A percentile compares a stretch with the other conserved stretches of the same genome.
Conservation (phyloP, 2,329 filamentous ascomycete species). For the Penicillium sclerotigenum region DNA sequence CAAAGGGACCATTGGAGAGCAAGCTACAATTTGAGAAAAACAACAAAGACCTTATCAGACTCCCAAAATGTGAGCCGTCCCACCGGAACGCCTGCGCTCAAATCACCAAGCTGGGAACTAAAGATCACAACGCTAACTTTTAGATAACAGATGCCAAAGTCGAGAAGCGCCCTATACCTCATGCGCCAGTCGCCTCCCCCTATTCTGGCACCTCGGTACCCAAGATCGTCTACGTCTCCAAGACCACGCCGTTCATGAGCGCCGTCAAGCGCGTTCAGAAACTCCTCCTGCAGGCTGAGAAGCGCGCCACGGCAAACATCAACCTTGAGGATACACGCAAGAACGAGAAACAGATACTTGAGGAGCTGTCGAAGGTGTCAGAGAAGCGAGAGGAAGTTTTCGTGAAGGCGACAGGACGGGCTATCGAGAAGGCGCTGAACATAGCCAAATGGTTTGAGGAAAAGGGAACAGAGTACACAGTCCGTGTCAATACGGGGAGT, state of each 20-base stretch:
- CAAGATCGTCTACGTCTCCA: slow-evolving; percentile 58
- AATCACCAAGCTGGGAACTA: neutral
- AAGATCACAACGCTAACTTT: slow-evolving; percentile 5
- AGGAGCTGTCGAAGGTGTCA: slow-evolving; percentile 31
- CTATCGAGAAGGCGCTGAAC: slow-evolving; percentile 56
- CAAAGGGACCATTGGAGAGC: slow-evolving; percentile 23
- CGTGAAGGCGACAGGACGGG: slow-evolving; percentile 59
- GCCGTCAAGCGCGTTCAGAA: slow-evolving; percentile 59
- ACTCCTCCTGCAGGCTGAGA: slow-evolving; percentile 52
- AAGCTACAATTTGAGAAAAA: slow-evolving; percentile 40
- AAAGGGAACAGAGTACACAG: slow-evolving; percentile 48
- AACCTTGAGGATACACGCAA: slow-evolving; percentile 33
- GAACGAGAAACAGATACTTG: slow-evolving; percentile 33
- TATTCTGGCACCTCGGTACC: slow-evolving; percentile 48
- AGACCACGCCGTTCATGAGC: slow-evolving; percentile 56
- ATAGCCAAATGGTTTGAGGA: slow-evolving; percentile 57
- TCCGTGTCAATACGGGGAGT: slow-evolving; percentile 55
- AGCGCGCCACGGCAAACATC: slow-evolving; percentile 49
- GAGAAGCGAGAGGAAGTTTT: slow-evolving; percentile 51
- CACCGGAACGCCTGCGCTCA: neutral
- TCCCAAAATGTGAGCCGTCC: slow-evolving; percentile 36
- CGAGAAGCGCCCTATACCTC: slow-evolving; percentile 58
- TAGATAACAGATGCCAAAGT: slow-evolving; percentile 45
- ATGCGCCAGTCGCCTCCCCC: slow-evolving; percentile 53
- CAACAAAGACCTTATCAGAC: slow-evolving; percentile 35